These are phyloP conservation scores for Apiospora saccharicola DNA, from an alignment of 2,329 filamentous ascomycete species.

Conservation along the genomic window DNA sequence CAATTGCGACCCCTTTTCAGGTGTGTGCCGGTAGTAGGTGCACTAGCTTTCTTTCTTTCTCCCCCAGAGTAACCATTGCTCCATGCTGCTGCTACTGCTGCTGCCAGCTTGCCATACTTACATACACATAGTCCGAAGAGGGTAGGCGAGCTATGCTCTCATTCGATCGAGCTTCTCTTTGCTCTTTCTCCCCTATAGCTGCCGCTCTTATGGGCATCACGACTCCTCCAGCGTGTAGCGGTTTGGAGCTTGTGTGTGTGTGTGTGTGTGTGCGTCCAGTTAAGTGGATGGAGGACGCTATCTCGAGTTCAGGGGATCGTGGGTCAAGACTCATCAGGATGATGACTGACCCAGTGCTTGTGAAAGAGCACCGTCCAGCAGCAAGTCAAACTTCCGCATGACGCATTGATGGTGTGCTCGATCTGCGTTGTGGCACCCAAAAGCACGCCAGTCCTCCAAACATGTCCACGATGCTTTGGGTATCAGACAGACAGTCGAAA, in stretches of 20 bases:
- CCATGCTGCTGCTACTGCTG: background rate
- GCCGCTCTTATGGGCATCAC: slow-evolving; percentile 6
- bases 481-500: background rate
- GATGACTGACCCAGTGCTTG: background rate
- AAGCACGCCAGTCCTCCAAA: background rate
- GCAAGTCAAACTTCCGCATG: background rate
- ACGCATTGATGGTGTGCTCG: background rate
- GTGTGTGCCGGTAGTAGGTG: slow-evolving; percentile 14
- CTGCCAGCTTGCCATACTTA: background rate
- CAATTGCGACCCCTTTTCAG: slow-evolving; percentile 8
- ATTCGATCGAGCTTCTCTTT: background rate
- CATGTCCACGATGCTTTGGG: background rate
- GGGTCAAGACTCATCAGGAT: background rate
- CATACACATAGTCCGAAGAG: background rate
- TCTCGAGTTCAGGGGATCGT: background rate
- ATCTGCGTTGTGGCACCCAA: background rate
- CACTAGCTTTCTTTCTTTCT: background rate
- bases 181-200: background rate
- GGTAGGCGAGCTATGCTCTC: slow-evolving; percentile 2
- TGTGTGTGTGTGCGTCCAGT: background rate
- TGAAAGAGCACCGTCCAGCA: background rate
- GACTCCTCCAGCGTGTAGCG: background rate
- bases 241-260: background rate
- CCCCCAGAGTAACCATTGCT: background rate
- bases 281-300: background rate